Evolutionary conservation across 1,139 yeast genomes (phyloP), one percentile per base, ranked within the genome.

Genomic region (Wickerhamomyces sp.): DNA sequence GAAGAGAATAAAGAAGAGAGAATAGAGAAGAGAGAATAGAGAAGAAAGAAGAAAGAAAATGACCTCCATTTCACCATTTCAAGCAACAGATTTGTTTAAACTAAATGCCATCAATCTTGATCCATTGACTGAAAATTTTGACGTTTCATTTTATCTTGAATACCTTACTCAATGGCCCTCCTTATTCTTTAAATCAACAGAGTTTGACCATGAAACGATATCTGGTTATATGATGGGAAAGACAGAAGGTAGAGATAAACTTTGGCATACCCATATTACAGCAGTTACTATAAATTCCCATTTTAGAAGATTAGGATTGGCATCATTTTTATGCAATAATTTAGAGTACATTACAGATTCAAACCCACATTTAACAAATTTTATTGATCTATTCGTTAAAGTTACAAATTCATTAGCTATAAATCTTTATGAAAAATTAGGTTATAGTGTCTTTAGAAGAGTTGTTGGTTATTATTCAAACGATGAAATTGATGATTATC

Each of bases 191-290:
- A 84, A 86, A 55, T 75, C 89, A 12, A 61, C 61, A 6, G 75
- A 79, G 55, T 39, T 40, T 22, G 33, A 33, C 11, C 32, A 38
- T 22, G 40, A 62, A 30, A 66, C 74, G 6, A 13, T 19, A 16
- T 75, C 81, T 31, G 93, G 91, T 0, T 83, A 83, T 52, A 80
- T 93, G 94, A 79, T 93, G 76, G 98, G 94, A n/a, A 93, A 93
- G 59, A 81, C 95, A 4, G 98, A 93, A 58, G 98, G 98, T 1
- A 63, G 66, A 16, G 75, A 71, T 14, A 75, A 71, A 36, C 94
- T 88, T 46, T 91, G 96, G 95, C 99, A 93, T 54, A 78, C 95
- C 1, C 99, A 93, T 58, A 88, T 93, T 38, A 88, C 97, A 0
- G 98, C 98, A 0, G 96, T 93, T 3, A 88, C 98, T 0, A 83